Base-by-base conservation (phyloP, 306 rosid species). In the Alnus rubra region DNA sequence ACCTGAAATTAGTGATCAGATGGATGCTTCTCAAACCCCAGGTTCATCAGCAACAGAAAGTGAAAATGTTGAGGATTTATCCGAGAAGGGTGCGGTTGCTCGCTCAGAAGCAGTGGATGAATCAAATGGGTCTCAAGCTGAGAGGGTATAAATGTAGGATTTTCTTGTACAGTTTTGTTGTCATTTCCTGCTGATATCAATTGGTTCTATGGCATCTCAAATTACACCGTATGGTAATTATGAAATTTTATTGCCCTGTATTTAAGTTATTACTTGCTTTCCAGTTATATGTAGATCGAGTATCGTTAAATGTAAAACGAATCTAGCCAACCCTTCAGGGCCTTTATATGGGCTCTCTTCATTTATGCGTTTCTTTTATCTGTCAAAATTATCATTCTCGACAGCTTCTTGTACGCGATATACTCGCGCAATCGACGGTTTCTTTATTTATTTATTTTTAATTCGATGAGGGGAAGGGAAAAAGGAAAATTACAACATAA, bases 161-260 rank as follows among this genome's bases (percentile, higher is more conserved):
- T 19, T 44, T 48, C 51, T 7, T 71, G 88, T 78, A 79, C 74
- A 80, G 84, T 71, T 28, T 12, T 50, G 56, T 51, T 48, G 60
- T 49, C 49, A 53, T 53, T 18, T 75, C 13, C 52, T 80, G 55
- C 48, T 70, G 39, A 72, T 9, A 31, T 11, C n/a, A 11, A 58
- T 10, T 59, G 77, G 28, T 78, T 48, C 76, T 59, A 52, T n/a
- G 47, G 42, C 23, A 4, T 37, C 76, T 67, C 18, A 39, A 39
- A 23, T 77, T 65, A 15, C 45, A 52, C 44, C 13, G 50, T 53
- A 14, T 44, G 62, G 58, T 78, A 50, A 64, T 75, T 15, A 75
- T 49, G 65, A 23, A 42, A 56, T 74, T 68, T 64, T 18, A 55
- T 30, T 56, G 15, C 42, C 71, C 48, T 35, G 55, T 19, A 48